Conservation (phyloP, 2,329 filamentous ascomycete species). For the Paracoccidioides brasiliensis region DNA sequence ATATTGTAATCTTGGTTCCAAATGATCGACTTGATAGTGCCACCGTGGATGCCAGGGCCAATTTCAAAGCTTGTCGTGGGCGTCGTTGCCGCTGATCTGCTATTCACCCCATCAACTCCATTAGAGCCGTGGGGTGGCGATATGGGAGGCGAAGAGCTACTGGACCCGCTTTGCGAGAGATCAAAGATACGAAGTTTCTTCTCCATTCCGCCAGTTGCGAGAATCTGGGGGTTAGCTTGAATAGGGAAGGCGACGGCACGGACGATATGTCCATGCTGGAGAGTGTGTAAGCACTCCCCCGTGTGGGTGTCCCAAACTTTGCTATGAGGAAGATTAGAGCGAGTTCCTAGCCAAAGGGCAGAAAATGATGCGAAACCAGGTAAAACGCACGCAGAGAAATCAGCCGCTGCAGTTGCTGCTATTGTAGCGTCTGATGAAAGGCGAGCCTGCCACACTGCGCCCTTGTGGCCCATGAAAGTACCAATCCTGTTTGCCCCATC, state of each 20-base stretch:
- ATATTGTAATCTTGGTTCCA: constrained; percentile 85
- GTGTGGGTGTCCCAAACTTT: constrained; percentile 97
- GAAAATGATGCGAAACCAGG: neutral
- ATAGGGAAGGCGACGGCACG: constrained; percentile 82
- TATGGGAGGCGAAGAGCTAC: constrained; percentile 28
- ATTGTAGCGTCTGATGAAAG: constrained; percentile 77
- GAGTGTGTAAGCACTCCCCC: constrained; percentile 72
- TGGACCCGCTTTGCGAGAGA: constrained; percentile 45
- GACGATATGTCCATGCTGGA: constrained; percentile 91
- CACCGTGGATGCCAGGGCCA: constrained; percentile 67
- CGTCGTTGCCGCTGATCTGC: constrained; percentile 34
- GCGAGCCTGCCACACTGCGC: constrained; percentile 91
- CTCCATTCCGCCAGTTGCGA: constrained; percentile 89
- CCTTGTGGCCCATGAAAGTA: constrained; percentile 96
- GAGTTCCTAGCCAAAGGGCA: constrained; percentile 1
- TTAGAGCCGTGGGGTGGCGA: constrained; percentile 24
- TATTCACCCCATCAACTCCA: constrained; percentile 18
- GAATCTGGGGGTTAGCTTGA: constrained; percentile 60
- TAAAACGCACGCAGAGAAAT: constrained; percentile 78
- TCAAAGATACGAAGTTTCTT: constrained; percentile 95
- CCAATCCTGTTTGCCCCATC: constrained; percentile 53
- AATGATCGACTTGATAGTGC: constrained; percentile 89
- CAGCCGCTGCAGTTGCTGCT: constrained; percentile 85
- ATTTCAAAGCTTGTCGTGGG: constrained; percentile 68
- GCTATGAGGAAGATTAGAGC: constrained; percentile 36